Conservation (phyloP, 176 grass and related monocot species). For the Musa acuminata region DNA sequence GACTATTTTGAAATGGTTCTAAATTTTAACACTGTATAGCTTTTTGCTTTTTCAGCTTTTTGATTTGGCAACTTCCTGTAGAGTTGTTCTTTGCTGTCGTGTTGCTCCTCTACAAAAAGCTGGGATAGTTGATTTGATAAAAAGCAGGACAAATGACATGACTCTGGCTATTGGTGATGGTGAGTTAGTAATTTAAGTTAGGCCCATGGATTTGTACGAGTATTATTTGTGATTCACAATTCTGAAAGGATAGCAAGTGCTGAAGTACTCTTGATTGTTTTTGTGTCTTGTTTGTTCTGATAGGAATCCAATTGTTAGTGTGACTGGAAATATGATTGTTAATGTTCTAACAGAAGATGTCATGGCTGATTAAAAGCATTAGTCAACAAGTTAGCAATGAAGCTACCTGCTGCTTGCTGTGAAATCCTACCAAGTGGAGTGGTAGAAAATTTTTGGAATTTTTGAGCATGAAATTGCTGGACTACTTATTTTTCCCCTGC, state of each 20-base stretch:
- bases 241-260: too few species aligned
- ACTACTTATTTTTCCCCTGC: too few species aligned
- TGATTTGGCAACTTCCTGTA: slow-evolving; percentile 91
- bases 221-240: not conserved
- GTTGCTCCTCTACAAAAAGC: slow-evolving; percentile 99
- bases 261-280: too few species aligned
- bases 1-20: slow-evolving; percentile 12
- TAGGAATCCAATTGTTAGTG: not conserved
- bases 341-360: not conserved
- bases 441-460: not conserved
- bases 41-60: slow-evolving; percentile 59
- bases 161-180: slow-evolving; percentile 98
- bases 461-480: not conserved
- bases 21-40: slow-evolving; percentile 2
- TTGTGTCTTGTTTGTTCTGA: not conserved
- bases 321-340: not conserved
- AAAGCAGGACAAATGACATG: slow-evolving; percentile 96
- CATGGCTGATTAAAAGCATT: not conserved
- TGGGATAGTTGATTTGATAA: slow-evolving; percentile 96
- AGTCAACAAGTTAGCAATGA: not conserved
- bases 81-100: slow-evolving; percentile 93
- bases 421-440: not conserved
- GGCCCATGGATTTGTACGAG: not conserved
- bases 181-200: slow-evolving; percentile 26
- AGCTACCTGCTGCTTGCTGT: not conserved